A percentile compares a stretch with the other conserved stretches of the same genome.
Evolutionary conservation across 1,284 basidiomycete species (phyloP).

Genomic region (Sporisorium sorghi): DNA sequence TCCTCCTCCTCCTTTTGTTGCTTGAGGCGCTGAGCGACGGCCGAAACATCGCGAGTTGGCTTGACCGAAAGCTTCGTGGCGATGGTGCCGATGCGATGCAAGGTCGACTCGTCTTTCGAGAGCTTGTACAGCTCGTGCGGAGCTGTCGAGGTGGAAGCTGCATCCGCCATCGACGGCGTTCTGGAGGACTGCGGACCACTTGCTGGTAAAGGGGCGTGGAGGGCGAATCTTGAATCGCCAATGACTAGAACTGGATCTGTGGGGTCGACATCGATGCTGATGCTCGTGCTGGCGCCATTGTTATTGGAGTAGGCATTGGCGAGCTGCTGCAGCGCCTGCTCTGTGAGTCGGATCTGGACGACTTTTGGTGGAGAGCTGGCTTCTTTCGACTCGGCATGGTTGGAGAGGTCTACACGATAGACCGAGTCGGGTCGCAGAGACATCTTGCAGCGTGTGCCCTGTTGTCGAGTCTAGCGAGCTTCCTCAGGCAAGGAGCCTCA

Average conservation of each 20-base stretch:
- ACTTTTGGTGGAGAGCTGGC: slow-evolving; percentile 16
- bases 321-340: slow-evolving; percentile 38
- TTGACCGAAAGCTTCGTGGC: slow-evolving; percentile 41
- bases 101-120: slow-evolving; percentile 36
- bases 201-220: slow-evolving; percentile 32
- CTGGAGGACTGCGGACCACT: neutral
- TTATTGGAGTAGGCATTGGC: slow-evolving; percentile 10
- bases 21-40: slow-evolving; percentile 45
- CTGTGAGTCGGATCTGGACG: slow-evolving; percentile 39
- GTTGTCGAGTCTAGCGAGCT: neutral
- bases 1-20: slow-evolving; percentile 51
- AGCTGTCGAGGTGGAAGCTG: slow-evolving; percentile 24
- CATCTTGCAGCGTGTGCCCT: slow-evolving; percentile 7
- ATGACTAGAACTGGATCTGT: slow-evolving; percentile 30
- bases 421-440: slow-evolving; percentile 36
- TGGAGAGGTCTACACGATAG: slow-evolving; percentile 29
- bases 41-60: slow-evolving; percentile 39
- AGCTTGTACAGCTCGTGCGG: slow-evolving; percentile 45
- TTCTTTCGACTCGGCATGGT: neutral
- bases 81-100: slow-evolving; percentile 34
- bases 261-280: slow-evolving; percentile 32
- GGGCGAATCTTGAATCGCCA: slow-evolving; percentile 20
- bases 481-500: neutral
- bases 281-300: neutral
- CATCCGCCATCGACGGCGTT: neutral